These are phyloP conservation scores for Phytophthora tentaculata DNA, from an alignment of 352 stramenopile genomes.

Conservation along the genomic window DNA sequence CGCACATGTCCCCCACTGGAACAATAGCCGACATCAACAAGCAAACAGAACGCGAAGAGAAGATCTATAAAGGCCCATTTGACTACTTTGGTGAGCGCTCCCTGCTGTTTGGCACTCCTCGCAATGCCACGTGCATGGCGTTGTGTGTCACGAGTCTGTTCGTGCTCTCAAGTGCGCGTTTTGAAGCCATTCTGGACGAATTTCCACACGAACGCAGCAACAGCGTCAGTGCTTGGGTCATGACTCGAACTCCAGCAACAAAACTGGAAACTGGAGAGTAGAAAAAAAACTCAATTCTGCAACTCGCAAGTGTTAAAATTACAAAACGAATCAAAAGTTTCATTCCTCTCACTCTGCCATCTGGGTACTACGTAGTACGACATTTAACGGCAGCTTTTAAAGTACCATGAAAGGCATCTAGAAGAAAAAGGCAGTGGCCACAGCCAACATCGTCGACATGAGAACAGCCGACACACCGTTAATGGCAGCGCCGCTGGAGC, in stretches of 20 bases:
- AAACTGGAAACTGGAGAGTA: background rate
- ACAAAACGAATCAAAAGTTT: conserved; percentile 34
- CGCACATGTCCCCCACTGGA: conserved; percentile 30
- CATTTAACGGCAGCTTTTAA: no score
- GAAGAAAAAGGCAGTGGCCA: conserved; percentile 35
- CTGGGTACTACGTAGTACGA: no score
- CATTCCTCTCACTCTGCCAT: conserved; percentile 9
- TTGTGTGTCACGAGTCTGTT: conserved; percentile 79
- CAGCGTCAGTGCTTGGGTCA: conserved; percentile 72
- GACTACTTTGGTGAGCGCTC: conserved; percentile 83
- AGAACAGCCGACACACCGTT: conserved; percentile 37
- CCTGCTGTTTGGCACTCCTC: conserved; percentile 72
- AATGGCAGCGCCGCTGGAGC: conserved; percentile 23
- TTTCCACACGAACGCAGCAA: conserved; percentile 67
- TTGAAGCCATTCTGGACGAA: conserved; percentile 71
- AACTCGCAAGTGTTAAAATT: conserved; percentile 17
- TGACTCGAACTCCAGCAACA: conserved; percentile 38
- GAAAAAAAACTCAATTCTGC: background rate
- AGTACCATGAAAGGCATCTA: conserved; percentile 25
- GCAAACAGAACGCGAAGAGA: conserved; percentile 48
- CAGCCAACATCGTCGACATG: conserved; percentile 34
- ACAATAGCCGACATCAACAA: conserved; percentile 40
- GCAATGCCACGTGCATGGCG: conserved; percentile 70
- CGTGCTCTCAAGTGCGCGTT: conserved; percentile 63
- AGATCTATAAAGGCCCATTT: conserved; percentile 76